A percentile compares a stretch with the other conserved stretches of the same genome.
These are phyloP conservation scores for Phytophthora ohioensis DNA, from an alignment of 352 stramenopile species.

Conservation along the genomic window DNA sequence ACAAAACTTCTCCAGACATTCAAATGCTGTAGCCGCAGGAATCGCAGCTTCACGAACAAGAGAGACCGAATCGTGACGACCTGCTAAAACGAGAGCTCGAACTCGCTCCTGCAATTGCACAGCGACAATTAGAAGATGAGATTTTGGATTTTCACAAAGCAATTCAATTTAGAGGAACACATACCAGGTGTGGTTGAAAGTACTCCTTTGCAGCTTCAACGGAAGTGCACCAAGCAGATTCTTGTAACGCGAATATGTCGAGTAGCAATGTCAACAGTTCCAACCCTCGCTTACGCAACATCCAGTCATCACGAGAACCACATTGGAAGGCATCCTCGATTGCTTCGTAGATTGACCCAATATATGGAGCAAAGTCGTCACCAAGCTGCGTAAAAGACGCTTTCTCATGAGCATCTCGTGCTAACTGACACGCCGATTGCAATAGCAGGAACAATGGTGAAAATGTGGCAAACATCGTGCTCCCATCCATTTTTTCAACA, in stretches of 20 bases:
- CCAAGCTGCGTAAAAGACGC: conserved; percentile 34
- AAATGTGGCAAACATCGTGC: conserved; percentile 52
- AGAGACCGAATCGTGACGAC: conserved; percentile 62
- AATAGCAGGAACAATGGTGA: conserved; percentile 60
- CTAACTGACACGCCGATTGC: conserved; percentile 44
- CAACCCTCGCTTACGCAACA: conserved; percentile 59
- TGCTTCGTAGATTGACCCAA: conserved; percentile 57
- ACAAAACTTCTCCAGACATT: conserved; percentile 50
- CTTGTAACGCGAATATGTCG: conserved; percentile 50
- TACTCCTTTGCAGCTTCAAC: conserved; percentile 28
- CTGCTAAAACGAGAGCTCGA: conserved; percentile 49
- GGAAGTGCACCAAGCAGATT: conserved; percentile 22
- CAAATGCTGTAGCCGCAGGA: conserved; percentile 47
- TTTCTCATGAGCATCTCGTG: conserved; percentile 40
- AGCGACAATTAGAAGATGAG: conserved; percentile 8
- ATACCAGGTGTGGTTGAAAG: conserved; percentile 46
- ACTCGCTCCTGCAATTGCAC: conserved; percentile 45
- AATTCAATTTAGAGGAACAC: conserved; percentile 8
- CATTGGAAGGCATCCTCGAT: conserved; percentile 71
- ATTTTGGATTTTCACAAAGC: no score
- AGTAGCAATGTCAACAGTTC: conserved; percentile 63
- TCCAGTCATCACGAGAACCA: conserved; percentile 58
- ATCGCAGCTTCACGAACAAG: conserved; percentile 62
- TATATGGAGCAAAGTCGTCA: conserved; percentile 46
- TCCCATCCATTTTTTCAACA: conserved; percentile 59